Conservation (phyloP, 2,329 filamentous ascomycete genomes). For the Penicillium paneum region DNA sequence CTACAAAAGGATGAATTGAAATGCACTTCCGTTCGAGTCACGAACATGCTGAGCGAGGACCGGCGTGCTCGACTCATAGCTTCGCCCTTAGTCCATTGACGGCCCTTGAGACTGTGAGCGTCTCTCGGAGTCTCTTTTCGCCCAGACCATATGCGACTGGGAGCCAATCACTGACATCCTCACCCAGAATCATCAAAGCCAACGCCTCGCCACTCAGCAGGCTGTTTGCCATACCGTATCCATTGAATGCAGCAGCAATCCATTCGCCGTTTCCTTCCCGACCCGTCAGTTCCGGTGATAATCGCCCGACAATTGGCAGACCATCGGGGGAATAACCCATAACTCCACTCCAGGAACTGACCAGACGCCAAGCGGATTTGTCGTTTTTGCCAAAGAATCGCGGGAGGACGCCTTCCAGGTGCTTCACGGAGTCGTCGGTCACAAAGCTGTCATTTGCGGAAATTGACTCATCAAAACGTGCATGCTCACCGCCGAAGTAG, state of each 20-base stretch:
- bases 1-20: not conserved
- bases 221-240: constrained; percentile 64
- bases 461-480: constrained; percentile 17
- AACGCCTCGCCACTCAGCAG: constrained; percentile 29
- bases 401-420: constrained; percentile 20
- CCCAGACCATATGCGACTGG: constrained; percentile 26
- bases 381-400: constrained; percentile 18
- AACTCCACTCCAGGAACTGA: constrained; percentile 39
- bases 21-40: not conserved
- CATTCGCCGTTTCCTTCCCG: constrained; percentile 39
- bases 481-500: constrained; percentile 29
- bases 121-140: constrained; percentile 15
- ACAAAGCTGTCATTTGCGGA: constrained; percentile 24
- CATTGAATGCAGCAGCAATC: constrained; percentile 62
- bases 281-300: constrained; percentile 42
- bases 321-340: constrained; percentile 53
- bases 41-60: not conserved
- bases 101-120: constrained; percentile 12
- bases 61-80: constrained; percentile 1
- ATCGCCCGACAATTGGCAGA: constrained; percentile 51
- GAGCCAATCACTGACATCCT: constrained; percentile 24
- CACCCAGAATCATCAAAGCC: constrained; percentile 30
- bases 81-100: constrained; percentile 16
- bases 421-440: constrained; percentile 14
- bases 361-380: constrained; percentile 16